Evolutionary conservation across 441 rosid species (phyloP).

Genomic region (Macaranga tanarius): DNA sequence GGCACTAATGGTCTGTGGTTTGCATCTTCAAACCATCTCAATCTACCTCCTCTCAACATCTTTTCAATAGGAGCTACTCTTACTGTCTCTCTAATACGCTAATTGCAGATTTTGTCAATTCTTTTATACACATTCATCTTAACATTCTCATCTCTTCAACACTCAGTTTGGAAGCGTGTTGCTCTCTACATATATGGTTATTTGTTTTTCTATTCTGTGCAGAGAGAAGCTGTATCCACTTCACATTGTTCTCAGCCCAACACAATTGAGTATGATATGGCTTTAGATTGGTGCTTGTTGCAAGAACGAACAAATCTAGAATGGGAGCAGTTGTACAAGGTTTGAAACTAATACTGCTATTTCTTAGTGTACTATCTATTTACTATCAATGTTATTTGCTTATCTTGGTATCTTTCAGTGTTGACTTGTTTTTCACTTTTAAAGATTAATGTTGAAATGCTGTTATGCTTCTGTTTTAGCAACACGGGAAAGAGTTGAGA

Average conservation of each 20-base stretch:
- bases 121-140: no score
- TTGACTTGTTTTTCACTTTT: neutral
- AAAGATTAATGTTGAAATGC: conserved; percentile 1
- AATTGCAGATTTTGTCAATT: no score
- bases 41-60: no score
- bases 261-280: conserved; percentile 81
- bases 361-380: neutral
- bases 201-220: conserved; percentile 6
- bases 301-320: conserved; percentile 43
- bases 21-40: no score
- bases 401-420: neutral
- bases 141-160: no score
- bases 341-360: conserved; percentile 22
- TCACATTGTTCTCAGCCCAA: conserved; percentile 90
- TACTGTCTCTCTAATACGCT: no score
- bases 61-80: no score
- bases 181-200: neutral
- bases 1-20: no score
- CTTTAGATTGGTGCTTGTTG: conserved; percentile 71
- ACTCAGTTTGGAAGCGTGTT: no score
- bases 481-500: conserved; percentile 48
- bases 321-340: conserved; percentile 48
- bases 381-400: neutral
- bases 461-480: conserved; percentile 36
- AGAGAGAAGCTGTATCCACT: conserved; percentile 82